Evolutionary conservation across 2,329 filamentous ascomycete species (phyloP), one percentile per base, ranked within the genome.

Genomic region (Cladosporium velox): DNA sequence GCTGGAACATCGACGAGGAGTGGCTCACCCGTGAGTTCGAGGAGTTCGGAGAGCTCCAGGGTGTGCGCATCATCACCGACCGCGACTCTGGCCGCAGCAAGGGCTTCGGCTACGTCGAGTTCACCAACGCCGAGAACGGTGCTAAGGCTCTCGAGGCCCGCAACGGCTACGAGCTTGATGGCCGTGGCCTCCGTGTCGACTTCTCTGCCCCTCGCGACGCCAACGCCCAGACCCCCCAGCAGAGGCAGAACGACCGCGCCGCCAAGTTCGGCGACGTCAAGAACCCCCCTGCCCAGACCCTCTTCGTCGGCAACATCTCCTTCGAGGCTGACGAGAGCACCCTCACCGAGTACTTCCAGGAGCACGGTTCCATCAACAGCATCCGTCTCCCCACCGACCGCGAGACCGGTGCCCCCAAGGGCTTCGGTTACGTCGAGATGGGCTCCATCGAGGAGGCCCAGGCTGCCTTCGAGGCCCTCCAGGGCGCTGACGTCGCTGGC

Each of bases 91-190:
- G 91, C 74, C 90, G 92, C 76, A 94, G 93, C 80, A 93, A 93
- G 82, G 93, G 86, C 71, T 97, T 96, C 79, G 93, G 93, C 68
- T 97, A 97, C 78, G 91, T 97, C 74, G 93, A 97, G 83, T 97
- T 93, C 80, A 83, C 84, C 76, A 87, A 84, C 71, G 80, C 85
- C 67, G 88, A 86, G 67, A 85, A 87, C 77, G 91, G 90, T 65
- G 85, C 86, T 73, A 89, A 88, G 77, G 92, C 92, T 65, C 86
- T 90, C 71, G 87, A 89, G 73, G 88, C 86, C 74, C 93, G 91
- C 88, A 87, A 92, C 74, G 90, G 88, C 71, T 79, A 85, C 70
- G 88, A 92, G 74, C 81, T 96, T 60, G 91, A 93, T 73, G 88
- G 88, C 68, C 91, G 92, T 74, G 78, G 83, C 70, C 82, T 95